A percentile compares a stretch with the other conserved stretches of the same genome.
Evolutionary conservation across 768 basidiomycete genomes (phyloP).

Genomic region (Boletus insuetus): DNA sequence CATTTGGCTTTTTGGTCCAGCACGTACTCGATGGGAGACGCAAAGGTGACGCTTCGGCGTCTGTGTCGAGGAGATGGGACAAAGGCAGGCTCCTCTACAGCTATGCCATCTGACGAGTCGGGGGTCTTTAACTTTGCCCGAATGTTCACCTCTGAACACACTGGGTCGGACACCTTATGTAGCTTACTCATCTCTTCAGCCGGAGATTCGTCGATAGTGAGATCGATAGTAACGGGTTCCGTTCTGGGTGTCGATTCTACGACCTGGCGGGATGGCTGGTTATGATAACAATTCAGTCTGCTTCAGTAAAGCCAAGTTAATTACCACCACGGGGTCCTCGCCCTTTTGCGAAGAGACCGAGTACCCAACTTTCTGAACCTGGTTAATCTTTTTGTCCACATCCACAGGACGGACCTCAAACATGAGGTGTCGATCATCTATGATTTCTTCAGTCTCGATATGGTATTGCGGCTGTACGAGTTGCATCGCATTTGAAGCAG

Average conservation of each 20-base stretch:
- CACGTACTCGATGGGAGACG: constrained; percentile 24
- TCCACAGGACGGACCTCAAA: background rate
- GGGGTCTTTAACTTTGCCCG: background rate
- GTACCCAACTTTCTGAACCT: background rate
- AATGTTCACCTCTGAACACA: background rate
- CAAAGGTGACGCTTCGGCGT: constrained; percentile 29
- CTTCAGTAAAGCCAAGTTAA: background rate
- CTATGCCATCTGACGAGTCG: background rate
- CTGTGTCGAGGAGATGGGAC: constrained; percentile 5
- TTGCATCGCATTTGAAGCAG: background rate
- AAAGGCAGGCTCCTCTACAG: background rate
- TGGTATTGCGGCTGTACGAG: background rate
- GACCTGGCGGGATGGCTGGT: constrained; percentile 9
- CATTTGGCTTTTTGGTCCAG: constrained; percentile 1
- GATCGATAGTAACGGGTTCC: constrained; percentile 40
- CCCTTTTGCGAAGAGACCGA: constrained; percentile 2
- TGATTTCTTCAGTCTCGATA: background rate
- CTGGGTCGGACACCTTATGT: background rate
- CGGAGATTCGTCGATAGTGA: constrained; percentile 37
- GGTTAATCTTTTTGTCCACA: background rate
- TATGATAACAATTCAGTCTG: background rate
- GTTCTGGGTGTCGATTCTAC: constrained; percentile 16
- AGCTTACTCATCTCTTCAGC: constrained; percentile 1
- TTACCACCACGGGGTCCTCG: constrained; percentile 10
- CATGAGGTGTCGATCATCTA: background rate